Percentiles rank a stretch among this genome's conserved stretches.
Evolutionary conservation across 2,329 filamentous ascomycete genomes (phyloP).

Genomic region (Onygenales sp.): DNA sequence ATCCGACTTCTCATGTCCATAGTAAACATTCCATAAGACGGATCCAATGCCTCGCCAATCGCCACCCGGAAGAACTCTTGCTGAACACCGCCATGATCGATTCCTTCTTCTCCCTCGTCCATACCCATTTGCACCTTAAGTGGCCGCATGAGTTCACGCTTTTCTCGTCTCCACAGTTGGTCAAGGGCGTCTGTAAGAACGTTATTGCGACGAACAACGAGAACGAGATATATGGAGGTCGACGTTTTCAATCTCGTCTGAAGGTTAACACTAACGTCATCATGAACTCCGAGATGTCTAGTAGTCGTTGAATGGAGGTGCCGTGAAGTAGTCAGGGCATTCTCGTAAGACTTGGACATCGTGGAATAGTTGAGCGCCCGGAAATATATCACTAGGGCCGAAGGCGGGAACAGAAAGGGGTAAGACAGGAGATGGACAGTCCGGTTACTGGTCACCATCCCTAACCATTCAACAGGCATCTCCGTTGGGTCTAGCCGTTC

Average conservation of each 20-base stretch:
- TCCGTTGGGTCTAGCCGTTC: conserved; percentile 66
- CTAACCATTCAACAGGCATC: conserved; percentile 63
- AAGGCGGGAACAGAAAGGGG: conserved; percentile 67
- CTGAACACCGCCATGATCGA: conserved; percentile 90
- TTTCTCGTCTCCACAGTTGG: conserved; percentile 80
- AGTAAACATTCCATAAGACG: conserved; percentile 67
- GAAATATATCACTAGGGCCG: conserved; percentile 71
- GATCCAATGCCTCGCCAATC: conserved; percentile 68
- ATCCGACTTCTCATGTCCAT: conserved; percentile 66
- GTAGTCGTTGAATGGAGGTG: conserved; percentile 33
- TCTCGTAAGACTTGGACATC: conserved; percentile 74
- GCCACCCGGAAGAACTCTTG: conserved; percentile 90
- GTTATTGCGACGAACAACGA: conserved; percentile 58
- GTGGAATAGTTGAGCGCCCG: conserved; percentile 76
- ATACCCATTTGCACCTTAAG: conserved; percentile 82
- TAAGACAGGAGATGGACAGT: conserved; percentile 68
- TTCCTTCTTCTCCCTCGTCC: conserved; percentile 72
- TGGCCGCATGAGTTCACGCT: conserved; percentile 70
- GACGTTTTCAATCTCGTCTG: conserved; percentile 56
- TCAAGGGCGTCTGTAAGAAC: conserved; percentile 68
- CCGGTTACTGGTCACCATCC: conserved; percentile 51
- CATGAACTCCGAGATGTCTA: too few relatives aligned
- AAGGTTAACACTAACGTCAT: conserved; percentile 51
- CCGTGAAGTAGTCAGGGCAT: conserved; percentile 43
- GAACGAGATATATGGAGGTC: conserved; percentile 60